These are phyloP conservation scores for Blastobotrys apis DNA, from an alignment of 1,139 yeast species.

Conservation along the genomic window DNA sequence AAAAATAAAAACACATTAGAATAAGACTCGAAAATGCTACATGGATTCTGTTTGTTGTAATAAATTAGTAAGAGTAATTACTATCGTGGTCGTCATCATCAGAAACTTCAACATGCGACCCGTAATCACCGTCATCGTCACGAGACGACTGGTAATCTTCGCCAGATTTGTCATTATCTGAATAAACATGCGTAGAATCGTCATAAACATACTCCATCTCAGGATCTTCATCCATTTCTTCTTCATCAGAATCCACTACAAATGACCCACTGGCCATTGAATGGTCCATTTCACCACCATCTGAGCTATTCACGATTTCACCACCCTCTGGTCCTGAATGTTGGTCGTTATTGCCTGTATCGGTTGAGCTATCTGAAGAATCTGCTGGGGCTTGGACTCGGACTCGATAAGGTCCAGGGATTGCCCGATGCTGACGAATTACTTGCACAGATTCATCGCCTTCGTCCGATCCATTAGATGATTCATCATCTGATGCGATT, in stretches of 20 bases:
- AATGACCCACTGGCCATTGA: no score
- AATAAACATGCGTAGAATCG: neutral
- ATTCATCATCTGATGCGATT: no score
- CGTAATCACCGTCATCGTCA: neutral
- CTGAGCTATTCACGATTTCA: neutral
- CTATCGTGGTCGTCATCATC: slow-evolving; percentile 10
- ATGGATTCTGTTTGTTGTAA: no score
- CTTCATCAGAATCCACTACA: neutral
- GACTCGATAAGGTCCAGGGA: no score
- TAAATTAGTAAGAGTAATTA: neutral
- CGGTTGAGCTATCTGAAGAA: neutral
- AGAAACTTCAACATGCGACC: neutral
- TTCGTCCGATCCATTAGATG: no score
- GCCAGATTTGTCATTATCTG: neutral
- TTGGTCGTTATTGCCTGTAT: neutral
- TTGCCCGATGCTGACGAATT: no score
- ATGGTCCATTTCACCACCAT: neutral
- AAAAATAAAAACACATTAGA: neutral
- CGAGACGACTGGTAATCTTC: no score
- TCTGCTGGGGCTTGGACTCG: no score
- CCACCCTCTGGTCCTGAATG: neutral
- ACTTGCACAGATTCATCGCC: no score
- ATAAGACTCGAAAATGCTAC: neutral
- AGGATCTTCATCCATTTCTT: neutral
- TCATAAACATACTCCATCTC: neutral